Base-by-base conservation (phyloP, 106 monocot genomes). In the Chionographis japonica region DNA sequence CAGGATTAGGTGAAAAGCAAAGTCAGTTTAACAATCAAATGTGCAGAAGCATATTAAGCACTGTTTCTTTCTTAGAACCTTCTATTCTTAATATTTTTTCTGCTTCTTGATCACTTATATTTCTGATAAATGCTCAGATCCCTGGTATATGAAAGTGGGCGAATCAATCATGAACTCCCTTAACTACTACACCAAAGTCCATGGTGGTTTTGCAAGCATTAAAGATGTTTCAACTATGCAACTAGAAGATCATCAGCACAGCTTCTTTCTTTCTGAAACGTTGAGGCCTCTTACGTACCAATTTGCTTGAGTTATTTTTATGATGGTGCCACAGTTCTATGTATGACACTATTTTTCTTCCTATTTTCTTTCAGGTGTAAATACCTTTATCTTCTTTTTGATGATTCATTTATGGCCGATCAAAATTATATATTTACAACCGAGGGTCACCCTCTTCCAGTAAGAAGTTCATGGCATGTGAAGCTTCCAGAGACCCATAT, bases 71-170 rank as follows among this genome's bases (percentile, higher is more conserved):
- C 9, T 46, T 46, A 6, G 46, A 46, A 46, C 46, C 46, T 19
- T 49, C 8, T 50, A 49, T 59, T 36, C n/a, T 49, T 14, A 38
- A 27, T 4, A 38, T 18, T 39, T 39, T 4, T n/a, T 16, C 3
- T 27, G 13, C 13, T 42, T 39, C 19, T 58, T 9, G 13, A 37
- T 16, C 42, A 49, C 11, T 27, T 37, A 8, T 55, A 52, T 18
- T 49, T 19, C 13, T 54, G 8, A 15, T 69, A 40, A 5, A 42
- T 65, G 7, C 16, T 27, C 83, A 91, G 94, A 94, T 94, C 90
- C 94, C 53, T 94, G 90, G 90, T 94, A 94, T 58, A 60, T 90
- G 61, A 88, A 94, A 83, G 94, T 90, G 40, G 94, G 94, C 72
- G 83, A 85, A 74, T 64, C 83, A 66, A 85, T 90, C 35, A 41